Percentiles rank a stretch among this genome's conserved stretches.
Conservation (phyloP, 2,329 filamentous ascomycete genomes). For the Aspergillus chevalieri region DNA sequence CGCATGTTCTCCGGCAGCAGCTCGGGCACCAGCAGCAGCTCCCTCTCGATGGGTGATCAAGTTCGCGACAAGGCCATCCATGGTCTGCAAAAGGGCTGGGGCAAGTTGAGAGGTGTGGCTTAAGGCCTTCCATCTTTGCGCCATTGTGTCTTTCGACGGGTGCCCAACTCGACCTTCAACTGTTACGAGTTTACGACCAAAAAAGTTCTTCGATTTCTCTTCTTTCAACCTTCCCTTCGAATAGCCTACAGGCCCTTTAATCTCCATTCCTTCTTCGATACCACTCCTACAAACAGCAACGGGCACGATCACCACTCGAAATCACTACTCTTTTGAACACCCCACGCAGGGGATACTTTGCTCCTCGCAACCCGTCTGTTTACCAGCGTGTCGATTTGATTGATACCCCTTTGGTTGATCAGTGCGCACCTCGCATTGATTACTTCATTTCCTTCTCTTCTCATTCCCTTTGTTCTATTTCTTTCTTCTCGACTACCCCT, state of each 20-base stretch:
- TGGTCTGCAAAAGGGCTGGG: slow-evolving; percentile 36
- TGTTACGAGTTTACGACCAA: slow-evolving; percentile 19
- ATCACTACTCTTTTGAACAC: neutral
- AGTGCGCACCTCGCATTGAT: neutral
- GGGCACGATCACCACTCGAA: neutral
- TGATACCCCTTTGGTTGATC: neutral
- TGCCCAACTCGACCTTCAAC: neutral
- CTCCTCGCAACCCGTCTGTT: neutral
- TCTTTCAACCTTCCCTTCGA: slow-evolving; percentile 7
- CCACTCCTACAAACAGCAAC: neutral
- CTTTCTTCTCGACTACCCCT: neutral
- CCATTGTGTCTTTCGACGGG: neutral
- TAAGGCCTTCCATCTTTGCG: slow-evolving; percentile 10
- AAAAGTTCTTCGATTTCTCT: slow-evolving; percentile 20
- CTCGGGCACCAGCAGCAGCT: slow-evolving; percentile 30
- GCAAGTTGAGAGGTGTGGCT: slow-evolving; percentile 32
- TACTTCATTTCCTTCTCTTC: neutral
- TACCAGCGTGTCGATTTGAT: no score
- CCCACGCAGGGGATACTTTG: neutral
- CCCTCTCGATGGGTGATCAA: slow-evolving; percentile 28
- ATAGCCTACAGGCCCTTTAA: neutral
- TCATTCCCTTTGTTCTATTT: neutral
- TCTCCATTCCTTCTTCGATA: neutral
- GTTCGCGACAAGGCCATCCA: slow-evolving; percentile 31
- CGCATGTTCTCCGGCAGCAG: slow-evolving; percentile 34